phyloP scores from a whole-genome alignment of 2,329 filamentous ascomycete genomes.

The Cadophora sp. region DNA sequence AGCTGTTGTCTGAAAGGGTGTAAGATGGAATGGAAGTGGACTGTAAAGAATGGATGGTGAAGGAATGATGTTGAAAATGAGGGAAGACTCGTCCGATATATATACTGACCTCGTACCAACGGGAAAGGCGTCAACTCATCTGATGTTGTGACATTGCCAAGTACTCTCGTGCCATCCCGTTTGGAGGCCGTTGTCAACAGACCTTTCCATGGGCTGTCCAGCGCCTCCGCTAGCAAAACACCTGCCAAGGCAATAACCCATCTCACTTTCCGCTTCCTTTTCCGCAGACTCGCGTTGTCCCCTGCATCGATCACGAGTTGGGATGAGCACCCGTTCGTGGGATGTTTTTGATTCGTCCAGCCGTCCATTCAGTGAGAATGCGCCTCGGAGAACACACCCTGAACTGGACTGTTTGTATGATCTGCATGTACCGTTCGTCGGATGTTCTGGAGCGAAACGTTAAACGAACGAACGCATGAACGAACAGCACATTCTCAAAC shows the following conservation, averaged over 20 bases:
- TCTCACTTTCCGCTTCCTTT: neutral
- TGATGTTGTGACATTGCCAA: neutral
- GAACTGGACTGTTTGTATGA: neutral
- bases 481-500: neutral
- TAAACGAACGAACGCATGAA: neutral
- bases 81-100: neutral
- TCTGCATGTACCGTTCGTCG: neutral
- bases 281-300: neutral
- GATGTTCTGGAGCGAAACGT: neutral
- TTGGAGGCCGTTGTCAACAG: neutral
- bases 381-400: neutral
- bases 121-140: neutral
- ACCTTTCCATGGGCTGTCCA: neutral
- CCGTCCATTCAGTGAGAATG: neutral
- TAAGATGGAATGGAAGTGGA: slow-evolving; percentile 1
- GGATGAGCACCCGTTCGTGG: neutral
- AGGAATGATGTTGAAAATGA: neutral
- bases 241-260: neutral
- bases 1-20: neutral
- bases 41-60: neutral
- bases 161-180: neutral
- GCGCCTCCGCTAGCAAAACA: neutral
- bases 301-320: neutral
- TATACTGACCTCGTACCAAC: neutral
- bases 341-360: neutral